A percentile compares a stretch with the other conserved stretches of the same genome.
phyloP scores from a whole-genome alignment of 2,329 filamentous ascomycete species.

The Hortaea sp. region DNA sequence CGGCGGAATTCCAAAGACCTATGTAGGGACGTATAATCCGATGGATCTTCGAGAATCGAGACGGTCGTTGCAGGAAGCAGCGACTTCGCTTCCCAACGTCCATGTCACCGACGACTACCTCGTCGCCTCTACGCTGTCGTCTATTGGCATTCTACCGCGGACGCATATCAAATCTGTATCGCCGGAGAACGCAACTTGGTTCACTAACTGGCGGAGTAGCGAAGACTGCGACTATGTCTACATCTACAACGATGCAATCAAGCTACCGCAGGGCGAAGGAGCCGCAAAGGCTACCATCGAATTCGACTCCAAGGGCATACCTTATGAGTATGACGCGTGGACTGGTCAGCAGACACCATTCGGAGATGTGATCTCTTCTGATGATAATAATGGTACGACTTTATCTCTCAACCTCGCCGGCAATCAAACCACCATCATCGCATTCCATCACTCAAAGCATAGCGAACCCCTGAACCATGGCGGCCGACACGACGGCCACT shows the following conservation, averaged over 20 bases:
- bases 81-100: slow-evolving; percentile 25
- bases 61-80: slow-evolving; percentile 12
- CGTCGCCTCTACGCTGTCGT: slow-evolving; percentile 23
- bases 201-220: slow-evolving; percentile 29
- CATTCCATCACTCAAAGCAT: slow-evolving; percentile 19
- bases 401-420: slow-evolving; percentile 29
- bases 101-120: slow-evolving; percentile 22
- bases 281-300: slow-evolving; percentile 16
- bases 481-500: no score
- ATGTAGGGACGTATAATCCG: slow-evolving; percentile 10
- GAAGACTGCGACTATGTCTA: slow-evolving; percentile 27
- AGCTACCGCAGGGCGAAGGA: slow-evolving; percentile 10
- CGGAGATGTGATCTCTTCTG: slow-evolving; percentile 21
- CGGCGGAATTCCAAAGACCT: slow-evolving; percentile 24
- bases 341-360: slow-evolving; percentile 29
- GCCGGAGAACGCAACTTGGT: slow-evolving; percentile 21
- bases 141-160: slow-evolving; percentile 25
- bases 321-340: slow-evolving; percentile 35
- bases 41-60: slow-evolving; percentile 8
- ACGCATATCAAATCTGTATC: slow-evolving; percentile 12
- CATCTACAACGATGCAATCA: slow-evolving; percentile 31
- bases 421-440: slow-evolving; percentile 33
- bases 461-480: not conserved
- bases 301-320: slow-evolving; percentile 23
- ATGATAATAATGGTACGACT: slow-evolving; percentile 14